Percentiles rank a stretch among this genome's conserved stretches.
Evolutionary conservation across 2,329 filamentous ascomycete genomes (phyloP).

Genomic region (Fusarium burgessii): DNA sequence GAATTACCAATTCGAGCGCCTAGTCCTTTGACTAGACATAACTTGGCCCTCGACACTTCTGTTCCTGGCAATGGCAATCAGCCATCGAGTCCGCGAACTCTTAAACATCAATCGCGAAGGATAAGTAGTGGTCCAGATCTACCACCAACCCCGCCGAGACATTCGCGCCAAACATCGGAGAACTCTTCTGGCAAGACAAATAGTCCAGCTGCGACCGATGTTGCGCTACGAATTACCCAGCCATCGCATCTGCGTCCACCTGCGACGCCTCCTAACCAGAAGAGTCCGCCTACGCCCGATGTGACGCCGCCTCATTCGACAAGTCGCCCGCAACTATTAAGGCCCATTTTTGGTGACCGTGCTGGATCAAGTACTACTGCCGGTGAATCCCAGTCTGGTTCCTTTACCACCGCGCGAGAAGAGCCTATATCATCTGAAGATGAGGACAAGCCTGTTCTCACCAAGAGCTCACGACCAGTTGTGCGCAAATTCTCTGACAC

Average conservation of each 20-base stretch:
- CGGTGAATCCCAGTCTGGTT: slow-evolving; percentile 73
- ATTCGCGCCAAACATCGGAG: slow-evolving; percentile 69
- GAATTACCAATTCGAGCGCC: slow-evolving; percentile 43
- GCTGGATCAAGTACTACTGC: slow-evolving; percentile 65
- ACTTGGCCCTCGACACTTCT: slow-evolving; percentile 48
- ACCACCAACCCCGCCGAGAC: slow-evolving; percentile 73
- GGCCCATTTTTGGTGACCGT: slow-evolving; percentile 62
- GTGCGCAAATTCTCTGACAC: slow-evolving; percentile 54
- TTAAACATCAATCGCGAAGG: slow-evolving; percentile 57
- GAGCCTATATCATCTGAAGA: slow-evolving; percentile 73
- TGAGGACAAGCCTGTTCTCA: slow-evolving; percentile 59
- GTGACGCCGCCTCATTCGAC: slow-evolving; percentile 74
- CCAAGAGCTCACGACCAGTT: slow-evolving; percentile 59
- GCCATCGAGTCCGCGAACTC: slow-evolving; percentile 54
- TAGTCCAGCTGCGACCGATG: slow-evolving; percentile 56
- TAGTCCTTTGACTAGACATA: slow-evolving; percentile 37
- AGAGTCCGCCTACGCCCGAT: slow-evolving; percentile 80
- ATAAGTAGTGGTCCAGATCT: slow-evolving; percentile 61
- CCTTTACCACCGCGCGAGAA: slow-evolving; percentile 79
- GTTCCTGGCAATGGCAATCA: slow-evolving; percentile 48
- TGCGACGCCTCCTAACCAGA: slow-evolving; percentile 73
- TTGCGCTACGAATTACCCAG: slow-evolving; percentile 54
- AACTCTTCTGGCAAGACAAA: slow-evolving; percentile 59
- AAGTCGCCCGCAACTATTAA: slow-evolving; percentile 58
- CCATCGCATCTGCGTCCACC: slow-evolving; percentile 57